Evolutionary conservation across 768 basidiomycete genomes (phyloP), one percentile per base, ranked within the genome.

Genomic region (Porpolomopsis calyptriformis): DNA sequence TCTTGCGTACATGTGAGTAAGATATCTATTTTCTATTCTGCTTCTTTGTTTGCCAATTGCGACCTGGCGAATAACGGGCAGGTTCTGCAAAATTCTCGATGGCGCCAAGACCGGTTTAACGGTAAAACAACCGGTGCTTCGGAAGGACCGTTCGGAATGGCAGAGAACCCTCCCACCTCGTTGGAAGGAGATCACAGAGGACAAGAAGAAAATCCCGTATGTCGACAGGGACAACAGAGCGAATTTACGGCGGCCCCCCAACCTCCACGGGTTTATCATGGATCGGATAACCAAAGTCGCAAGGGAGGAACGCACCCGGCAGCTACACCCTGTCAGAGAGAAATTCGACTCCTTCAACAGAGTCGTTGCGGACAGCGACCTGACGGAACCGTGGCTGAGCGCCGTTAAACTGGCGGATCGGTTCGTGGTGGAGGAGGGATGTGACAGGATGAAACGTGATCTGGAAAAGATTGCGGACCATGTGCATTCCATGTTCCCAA

Each of bases 1-100:
- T 12, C 63, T 84, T 2, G 81, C 78, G 0, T 76, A 80, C 50
- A 66, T 68, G 68, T 68, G 51, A 46, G 56, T 42, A 7, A 14
- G 29, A n/a, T n/a, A n/a, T n/a, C n/a, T n/a, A n/a, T 31, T 31
- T 31, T 7, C 7, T 11, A 5, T 20, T 26, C 2, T 24, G 7
- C 20, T n/a, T n/a, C n/a, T 26, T 16, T 14, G 3, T 14, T n/a
- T 27, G 18, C 23, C 19, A 18, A 42, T 44, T n/a, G 3, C n/a
- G 27, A 25, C 3, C 14, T 8, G 5, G 24, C 9, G 36, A 12
- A 11, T 12, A 26, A 7, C 18, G 16, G 22, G 3, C 35, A 73
- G 64, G 74, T 76, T 57, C 63, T 64, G 49, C 59, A 65, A 26
- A 53, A 51, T 69, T 10, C 60, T 76, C 3, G 74, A 76, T 51